Evolutionary conservation across 441 rosid species (phyloP), one percentile per base, ranked within the genome.

Genomic region (Euphorbia schlechtendalii): DNA sequence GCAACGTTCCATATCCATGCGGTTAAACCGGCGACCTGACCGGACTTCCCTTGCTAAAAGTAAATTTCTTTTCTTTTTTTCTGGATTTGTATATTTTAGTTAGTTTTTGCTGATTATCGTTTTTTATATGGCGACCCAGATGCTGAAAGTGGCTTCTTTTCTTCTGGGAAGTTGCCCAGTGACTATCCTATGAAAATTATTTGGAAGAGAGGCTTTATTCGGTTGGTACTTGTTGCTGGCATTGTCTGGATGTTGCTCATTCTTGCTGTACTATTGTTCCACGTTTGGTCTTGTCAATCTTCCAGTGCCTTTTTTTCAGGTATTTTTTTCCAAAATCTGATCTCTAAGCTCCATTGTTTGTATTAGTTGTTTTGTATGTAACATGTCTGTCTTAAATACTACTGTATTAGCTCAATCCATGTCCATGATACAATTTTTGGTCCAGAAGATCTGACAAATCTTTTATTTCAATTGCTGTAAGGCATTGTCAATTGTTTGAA

Each of bases 261-360:
- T 73, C 89, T 91, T 58, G 13, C 77, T 71, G 90, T 79, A 2
- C 67, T 85, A 32, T 67, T 89, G 38, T 83, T 94, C 77, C 99
- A 89, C 68, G 71, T 91, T 57, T 91, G 97, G 96, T 86, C 96
- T 61, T 91, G 96, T 69, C 96, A 86, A 56, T 83, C 98, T 77
- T 82, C 96, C 0, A 66, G 79, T 41, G 68, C 85, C 14, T 83
- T 89, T 80, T 78, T 94, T 72, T 84, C 99, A 80, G 97, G 99
- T 93, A 64, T 18, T 46, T 30, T 24, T 7, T 22, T 46, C 14
- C 46, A 20, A 17, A 1, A 51, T 12, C 9, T 45, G 49, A 8
- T 66, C 28, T 53, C 40, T 8, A 3, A n/a, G n/a, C n/a, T n/a
- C n/a, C n/a, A n/a, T 11, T 7, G 49, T 27, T 54, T 13, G 14